Evolutionary conservation across 164 flowering plant species (phyloP), one percentile per base, ranked within the genome.

Genomic region (Pachysandra terminalis): DNA sequence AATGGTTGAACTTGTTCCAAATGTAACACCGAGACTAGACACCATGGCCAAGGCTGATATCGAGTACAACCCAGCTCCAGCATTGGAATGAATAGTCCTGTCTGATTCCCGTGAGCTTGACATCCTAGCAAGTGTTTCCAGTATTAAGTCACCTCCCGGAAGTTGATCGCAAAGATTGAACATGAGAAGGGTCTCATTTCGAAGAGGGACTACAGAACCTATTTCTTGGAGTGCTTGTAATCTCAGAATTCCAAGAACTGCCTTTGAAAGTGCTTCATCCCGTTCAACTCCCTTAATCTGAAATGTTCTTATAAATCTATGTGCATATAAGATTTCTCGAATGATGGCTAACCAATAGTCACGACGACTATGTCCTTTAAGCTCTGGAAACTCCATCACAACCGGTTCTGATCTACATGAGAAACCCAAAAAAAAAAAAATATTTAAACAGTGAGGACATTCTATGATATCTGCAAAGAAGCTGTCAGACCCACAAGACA

Each of bases 281-380:
- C 79, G 74, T 74, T 75, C 84, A 72, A 82, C 73, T 59, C 90
- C 91, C 53, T 71, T 75, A 17, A 96, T 79, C 56, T 82, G 78
- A 75, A 78, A 95, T 77, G 87, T 89, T 4, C 75, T 73, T 32
- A 92, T 77, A 68, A 90, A 95, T 65, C 75, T 80, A 72, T 95
- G 99, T 25, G 72, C 93, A 80, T 73, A 85, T 52, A 95, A 72
- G 57, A 95, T 78, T 77, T 95, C 99, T 35, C 83, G 76, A 58
- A 87, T 86, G 63, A 93, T 90, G 66, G 93, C 89, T 64, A 95
- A 77, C 99, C 99, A 95, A 78, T 89, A 88, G 68, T 95, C 98
- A 72, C 99, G 97, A 17, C 99, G 94, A 40, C 80, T 65, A 73
- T 95, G 92, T 16, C 98, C 97, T 71, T 89, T 90, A 60, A 95